Percentiles rank a stretch among this genome's conserved stretches.
These are phyloP conservation scores for Cladosporium austrohemisphaericum DNA, from an alignment of 2,329 filamentous ascomycete genomes.

Conservation along the genomic window DNA sequence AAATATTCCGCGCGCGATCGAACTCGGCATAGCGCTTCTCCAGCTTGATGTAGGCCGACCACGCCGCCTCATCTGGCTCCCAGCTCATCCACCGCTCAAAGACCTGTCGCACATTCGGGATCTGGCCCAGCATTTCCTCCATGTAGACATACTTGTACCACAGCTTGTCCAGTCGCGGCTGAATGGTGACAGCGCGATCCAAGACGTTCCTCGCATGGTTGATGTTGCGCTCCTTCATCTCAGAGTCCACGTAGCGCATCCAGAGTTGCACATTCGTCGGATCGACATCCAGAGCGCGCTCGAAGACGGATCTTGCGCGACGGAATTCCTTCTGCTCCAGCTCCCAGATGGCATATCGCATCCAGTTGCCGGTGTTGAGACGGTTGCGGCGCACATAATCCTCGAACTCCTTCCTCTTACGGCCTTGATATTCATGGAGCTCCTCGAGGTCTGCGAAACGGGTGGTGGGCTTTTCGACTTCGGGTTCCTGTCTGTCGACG, in stretches of 20 bases:
- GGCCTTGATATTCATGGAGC: slow-evolving; percentile 92
- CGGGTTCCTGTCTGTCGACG: slow-evolving; percentile 89
- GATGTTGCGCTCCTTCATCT: slow-evolving; percentile 94
- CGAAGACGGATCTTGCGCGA: slow-evolving; percentile 87
- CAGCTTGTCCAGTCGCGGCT: slow-evolving; percentile 88
- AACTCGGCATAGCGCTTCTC: slow-evolving; percentile 94
- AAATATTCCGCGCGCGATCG: slow-evolving; percentile 84
- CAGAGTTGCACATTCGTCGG: slow-evolving; percentile 81
- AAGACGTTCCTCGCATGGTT: slow-evolving; percentile 94
- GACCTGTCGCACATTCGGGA: slow-evolving; percentile 85
- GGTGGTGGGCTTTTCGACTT: slow-evolving; percentile 84
- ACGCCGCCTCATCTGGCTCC: slow-evolving; percentile 94
- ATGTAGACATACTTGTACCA: slow-evolving; percentile 99
- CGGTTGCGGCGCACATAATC: slow-evolving; percentile 95
- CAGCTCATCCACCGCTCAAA: slow-evolving; percentile 99
- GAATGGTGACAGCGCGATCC: slow-evolving; percentile 87
- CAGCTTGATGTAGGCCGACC: slow-evolving; percentile 93
- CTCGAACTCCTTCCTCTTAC: slow-evolving; percentile 95
- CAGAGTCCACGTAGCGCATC: slow-evolving; percentile 90
- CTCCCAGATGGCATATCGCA: slow-evolving; percentile 96
- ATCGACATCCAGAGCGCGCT: slow-evolving; percentile 88
- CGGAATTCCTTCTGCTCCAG: slow-evolving; percentile 96
- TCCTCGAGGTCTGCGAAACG: slow-evolving; percentile 96
- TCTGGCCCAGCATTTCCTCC: slow-evolving; percentile 95
- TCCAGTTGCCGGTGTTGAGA: slow-evolving; percentile 98